Conservation (phyloP, 805 yeast genomes). For the Candida sakaeoensis region DNA sequence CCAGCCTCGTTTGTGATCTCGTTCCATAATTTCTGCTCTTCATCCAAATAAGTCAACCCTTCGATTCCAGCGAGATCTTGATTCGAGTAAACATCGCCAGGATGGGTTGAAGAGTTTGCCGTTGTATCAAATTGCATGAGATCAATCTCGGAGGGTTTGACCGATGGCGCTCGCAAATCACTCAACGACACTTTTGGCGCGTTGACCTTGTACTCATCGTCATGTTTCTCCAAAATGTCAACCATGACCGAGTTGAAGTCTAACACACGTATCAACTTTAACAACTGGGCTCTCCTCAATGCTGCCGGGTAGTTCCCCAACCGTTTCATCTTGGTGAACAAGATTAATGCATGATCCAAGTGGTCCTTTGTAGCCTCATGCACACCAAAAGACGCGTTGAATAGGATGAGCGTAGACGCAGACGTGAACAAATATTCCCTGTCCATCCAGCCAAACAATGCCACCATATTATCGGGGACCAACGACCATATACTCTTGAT, state of each 20-base stretch:
- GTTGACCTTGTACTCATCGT: slow-evolving; percentile 34
- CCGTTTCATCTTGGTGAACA: slow-evolving; percentile 72
- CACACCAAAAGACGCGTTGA: slow-evolving; percentile 78
- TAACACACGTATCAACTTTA: slow-evolving; percentile 59
- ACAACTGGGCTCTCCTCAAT: slow-evolving; percentile 63
- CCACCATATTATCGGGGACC: slow-evolving; percentile 76
- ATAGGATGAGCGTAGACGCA: slow-evolving; percentile 67
- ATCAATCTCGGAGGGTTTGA: slow-evolving; percentile 18
- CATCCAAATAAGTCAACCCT: slow-evolving; percentile 38
- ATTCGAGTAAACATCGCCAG: slow-evolving; percentile 31
- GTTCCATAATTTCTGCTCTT: slow-evolving; percentile 61
- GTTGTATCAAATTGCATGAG: slow-evolving; percentile 18
- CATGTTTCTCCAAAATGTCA: slow-evolving; percentile 53
- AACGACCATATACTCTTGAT: slow-evolving; percentile 71
- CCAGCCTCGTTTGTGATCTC: slow-evolving; percentile 74
- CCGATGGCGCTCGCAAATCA: slow-evolving; percentile 5
- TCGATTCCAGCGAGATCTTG: slow-evolving; percentile 41
- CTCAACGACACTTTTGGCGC: neutral
- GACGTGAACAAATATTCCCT: slow-evolving; percentile 77
- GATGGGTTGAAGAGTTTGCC: neutral
- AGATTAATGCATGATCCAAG: slow-evolving; percentile 65
- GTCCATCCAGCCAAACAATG: slow-evolving; percentile 84
- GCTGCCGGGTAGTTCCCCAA: slow-evolving; percentile 81
- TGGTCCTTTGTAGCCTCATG: slow-evolving; percentile 72
- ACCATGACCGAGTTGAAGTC: slow-evolving; percentile 67